Evolutionary conservation across 2,329 filamentous ascomycete genomes (phyloP), one percentile per base, ranked within the genome.

Genomic region (Colletotrichum tabaci): DNA sequence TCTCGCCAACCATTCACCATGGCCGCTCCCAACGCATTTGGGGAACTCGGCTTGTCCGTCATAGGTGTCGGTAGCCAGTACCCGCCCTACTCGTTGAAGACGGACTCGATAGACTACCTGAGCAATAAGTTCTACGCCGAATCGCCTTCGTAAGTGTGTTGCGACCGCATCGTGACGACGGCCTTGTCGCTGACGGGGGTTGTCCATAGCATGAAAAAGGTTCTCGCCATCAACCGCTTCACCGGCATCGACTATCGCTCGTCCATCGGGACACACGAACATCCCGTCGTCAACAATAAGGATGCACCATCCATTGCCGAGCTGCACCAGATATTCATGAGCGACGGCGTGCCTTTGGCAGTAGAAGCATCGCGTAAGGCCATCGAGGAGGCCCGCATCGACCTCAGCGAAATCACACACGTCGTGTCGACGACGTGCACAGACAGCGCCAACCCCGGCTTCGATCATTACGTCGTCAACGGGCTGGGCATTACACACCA

Each of bases 381-480:
- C 6, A 82, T 90, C 12, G 80, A 82, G 9, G 89, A 91, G 77
- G 87, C 89, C 6, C 82, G 83, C 18, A 78, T 90, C 52, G 83
- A 86, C 52, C 77, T 85, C 0, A 77, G 77, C 3, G 82, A 90
- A 62, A 90, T 93, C 73, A 93, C 90, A 3, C 91, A 93, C 75
- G 84, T 92, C 50, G 90, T 93, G 10, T 88, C 90, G 30, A 91
- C 90, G 0, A 92, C 90, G 6, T 93, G 91, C 77, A 93, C 91
- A 10, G 89, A 93, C 77, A 91, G 89, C 74, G 90, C 90, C 18
- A 93, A 92, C 77, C 91, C 91, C 0, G 91, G 91, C 1, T 93
- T 90, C 77, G 91, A 93, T 74, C 89, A 92, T 78, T 91, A 85
- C 73, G 88, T 93, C 30, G 87, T 87, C 63, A 89, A 88, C 76